A percentile compares a stretch with the other conserved stretches of the same genome.
Evolutionary conservation across 202 grass and related monocot species (phyloP).

Genomic region (Miscanthus sacchariflorus): DNA sequence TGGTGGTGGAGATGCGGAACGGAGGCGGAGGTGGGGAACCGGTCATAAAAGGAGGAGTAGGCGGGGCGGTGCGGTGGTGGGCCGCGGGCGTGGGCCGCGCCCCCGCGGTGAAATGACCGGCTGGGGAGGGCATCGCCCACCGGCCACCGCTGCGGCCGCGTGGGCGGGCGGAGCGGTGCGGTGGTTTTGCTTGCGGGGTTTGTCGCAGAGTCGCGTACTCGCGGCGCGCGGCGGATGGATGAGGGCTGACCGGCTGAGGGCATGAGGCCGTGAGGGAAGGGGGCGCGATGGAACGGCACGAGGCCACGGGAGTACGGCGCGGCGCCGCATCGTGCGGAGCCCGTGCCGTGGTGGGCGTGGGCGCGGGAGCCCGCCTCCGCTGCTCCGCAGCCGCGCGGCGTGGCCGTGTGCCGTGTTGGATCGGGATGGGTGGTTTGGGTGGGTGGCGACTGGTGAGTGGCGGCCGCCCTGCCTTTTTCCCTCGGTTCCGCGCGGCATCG

Average conservation of each 20-base stretch:
- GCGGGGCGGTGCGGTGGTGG: slow-evolving; percentile 47
- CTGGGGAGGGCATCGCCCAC: slow-evolving; percentile 46
- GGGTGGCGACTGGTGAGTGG: not conserved
- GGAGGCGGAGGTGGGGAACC: slow-evolving; percentile 55
- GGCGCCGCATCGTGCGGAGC: slow-evolving; percentile 41
- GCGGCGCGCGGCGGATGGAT: slow-evolving; percentile 28
- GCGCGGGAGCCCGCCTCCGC: not conserved
- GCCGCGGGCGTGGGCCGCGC: slow-evolving; percentile 58
- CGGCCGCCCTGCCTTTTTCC: slow-evolving; percentile 10
- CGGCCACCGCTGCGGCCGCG: slow-evolving; percentile 55
- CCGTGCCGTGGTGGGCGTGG: not conserved
- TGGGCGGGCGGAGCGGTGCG: slow-evolving; percentile 51
- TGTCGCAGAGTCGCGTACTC: slow-evolving; percentile 28
- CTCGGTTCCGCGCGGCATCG: not conserved
- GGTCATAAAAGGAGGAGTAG: slow-evolving; percentile 67
- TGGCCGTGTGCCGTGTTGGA: slow-evolving; percentile 54
- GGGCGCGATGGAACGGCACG: not conserved
- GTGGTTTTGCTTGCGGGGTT: slow-evolving; percentile 52
- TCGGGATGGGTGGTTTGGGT: slow-evolving; percentile 9
- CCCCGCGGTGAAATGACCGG: slow-evolving; percentile 69
- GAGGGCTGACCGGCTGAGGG: not conserved
- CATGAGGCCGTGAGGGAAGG: not conserved
- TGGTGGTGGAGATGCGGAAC: slow-evolving; percentile 25
- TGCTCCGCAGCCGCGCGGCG: slow-evolving; percentile 37
- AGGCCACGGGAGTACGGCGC: not conserved